phyloP scores from a whole-genome alignment of 1,139 yeast genomes.

The Saccharomyces hybrid region DNA sequence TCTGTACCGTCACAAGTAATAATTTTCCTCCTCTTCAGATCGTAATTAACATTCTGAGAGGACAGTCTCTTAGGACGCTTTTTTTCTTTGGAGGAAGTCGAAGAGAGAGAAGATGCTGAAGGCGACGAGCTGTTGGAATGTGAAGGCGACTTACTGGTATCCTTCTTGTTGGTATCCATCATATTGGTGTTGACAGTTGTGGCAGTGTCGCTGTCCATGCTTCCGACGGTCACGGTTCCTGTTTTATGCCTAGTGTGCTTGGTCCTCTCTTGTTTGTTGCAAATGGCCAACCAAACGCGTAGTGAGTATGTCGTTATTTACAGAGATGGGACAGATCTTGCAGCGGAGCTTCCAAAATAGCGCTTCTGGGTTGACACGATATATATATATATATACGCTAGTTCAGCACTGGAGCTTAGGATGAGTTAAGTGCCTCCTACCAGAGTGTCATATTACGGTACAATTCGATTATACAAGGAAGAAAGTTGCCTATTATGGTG shows the following conservation, averaged over 20 bases:
- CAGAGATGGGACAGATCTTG: not conserved
- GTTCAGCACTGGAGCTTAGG: no score
- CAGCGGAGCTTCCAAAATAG: not conserved
- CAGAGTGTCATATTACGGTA: not conserved
- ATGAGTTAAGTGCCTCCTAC: not conserved
- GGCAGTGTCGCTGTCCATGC: not conserved
- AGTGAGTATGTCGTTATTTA: not conserved
- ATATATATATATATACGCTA: not conserved
- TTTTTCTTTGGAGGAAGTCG: not conserved
- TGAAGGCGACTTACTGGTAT: not conserved
- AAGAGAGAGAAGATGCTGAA: not conserved
- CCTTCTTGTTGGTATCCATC: not conserved
- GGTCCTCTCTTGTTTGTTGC: not conserved
- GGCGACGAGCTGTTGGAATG: not conserved
- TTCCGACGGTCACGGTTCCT: no score
- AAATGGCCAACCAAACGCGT: not conserved
- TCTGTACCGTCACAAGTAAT: conserved; percentile 20
- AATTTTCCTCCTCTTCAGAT: conserved; percentile 26
- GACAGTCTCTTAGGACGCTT: conserved; percentile 25
- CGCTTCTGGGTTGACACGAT: not conserved
- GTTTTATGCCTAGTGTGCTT: not conserved
- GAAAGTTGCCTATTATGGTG: not conserved
- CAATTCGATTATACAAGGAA: no score
- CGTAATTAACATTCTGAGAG: conserved; percentile 28
- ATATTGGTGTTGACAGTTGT: not conserved